These are phyloP conservation scores for Diaporthe vexans DNA, from an alignment of 2,329 filamentous ascomycete genomes.

Conservation along the genomic window DNA sequence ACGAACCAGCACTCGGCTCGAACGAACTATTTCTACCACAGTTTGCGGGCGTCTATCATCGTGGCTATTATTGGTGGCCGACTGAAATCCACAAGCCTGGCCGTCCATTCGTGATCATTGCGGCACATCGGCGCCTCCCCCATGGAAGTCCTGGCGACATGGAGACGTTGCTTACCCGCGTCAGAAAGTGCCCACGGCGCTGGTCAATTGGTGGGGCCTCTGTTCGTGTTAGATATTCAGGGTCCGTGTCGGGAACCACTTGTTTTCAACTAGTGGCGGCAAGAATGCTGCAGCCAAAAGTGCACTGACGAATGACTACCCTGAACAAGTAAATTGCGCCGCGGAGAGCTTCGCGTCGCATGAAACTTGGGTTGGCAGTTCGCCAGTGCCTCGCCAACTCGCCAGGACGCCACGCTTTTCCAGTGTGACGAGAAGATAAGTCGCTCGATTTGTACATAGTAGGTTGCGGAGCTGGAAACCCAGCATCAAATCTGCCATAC, in stretches of 20 bases:
- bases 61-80: neutral
- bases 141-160: neutral
- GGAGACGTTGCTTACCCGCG: neutral
- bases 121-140: neutral
- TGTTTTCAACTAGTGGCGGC: conserved; percentile 25
- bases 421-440: neutral
- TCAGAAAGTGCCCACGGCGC: neutral
- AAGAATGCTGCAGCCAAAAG: conserved; percentile 27
- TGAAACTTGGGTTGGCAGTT: neutral
- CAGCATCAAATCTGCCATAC: neutral
- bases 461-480: neutral
- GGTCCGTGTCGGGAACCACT: conserved; percentile 24
- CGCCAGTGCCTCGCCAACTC: neutral
- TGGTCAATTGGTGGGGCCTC: conserved; percentile 1
- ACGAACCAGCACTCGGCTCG: neutral
- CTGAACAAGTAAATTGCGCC: conserved; percentile 28
- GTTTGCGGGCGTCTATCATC: neutral
- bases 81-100: neutral
- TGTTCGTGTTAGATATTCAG: conserved; percentile 22
- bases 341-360: conserved; percentile 10
- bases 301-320: conserved; percentile 29
- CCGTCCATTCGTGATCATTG: neutral
- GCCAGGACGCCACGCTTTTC: neutral
- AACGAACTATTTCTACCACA: neutral
- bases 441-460: neutral